Evolutionary conservation across 2,329 filamentous ascomycete species (phyloP).

Genomic region (Ascochyta fabae): DNA sequence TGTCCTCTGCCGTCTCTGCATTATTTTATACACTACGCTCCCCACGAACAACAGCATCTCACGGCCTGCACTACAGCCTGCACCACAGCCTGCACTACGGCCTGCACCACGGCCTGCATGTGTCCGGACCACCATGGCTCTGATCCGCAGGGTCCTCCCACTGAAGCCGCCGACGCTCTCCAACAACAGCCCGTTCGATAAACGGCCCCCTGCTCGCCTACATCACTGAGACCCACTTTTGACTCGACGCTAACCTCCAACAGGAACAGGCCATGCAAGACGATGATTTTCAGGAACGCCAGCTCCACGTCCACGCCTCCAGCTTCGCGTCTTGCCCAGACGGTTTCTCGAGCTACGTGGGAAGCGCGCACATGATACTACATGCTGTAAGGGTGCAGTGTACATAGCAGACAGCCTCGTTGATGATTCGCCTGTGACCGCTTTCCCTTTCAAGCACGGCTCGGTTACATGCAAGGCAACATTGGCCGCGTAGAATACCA

Average conservation of each 20-base stretch:
- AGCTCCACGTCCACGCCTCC: not conserved
- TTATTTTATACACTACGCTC: too few species aligned
- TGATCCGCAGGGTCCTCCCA: slow-evolving; percentile 12
- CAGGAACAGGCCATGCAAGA: slow-evolving; percentile 6
- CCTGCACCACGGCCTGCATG: too few species aligned
- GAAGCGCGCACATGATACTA: too few species aligned
- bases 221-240: slow-evolving; percentile 14
- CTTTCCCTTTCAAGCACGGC: not conserved
- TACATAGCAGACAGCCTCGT: too few species aligned
- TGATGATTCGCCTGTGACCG: not conserved
- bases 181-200: slow-evolving; percentile 2
- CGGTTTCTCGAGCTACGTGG: too few species aligned
- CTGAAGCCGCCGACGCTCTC: not conserved
- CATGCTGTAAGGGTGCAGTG: too few species aligned
- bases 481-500: not conserved
- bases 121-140: not conserved
- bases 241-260: slow-evolving; percentile 2
- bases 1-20: not conserved
- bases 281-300: slow-evolving; percentile 15
- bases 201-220: slow-evolving; percentile 2
- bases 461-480: not conserved
- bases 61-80: too few species aligned
- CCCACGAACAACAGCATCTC: not conserved
- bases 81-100: too few species aligned
- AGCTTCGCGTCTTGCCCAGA: too few species aligned